Evolutionary conservation across 2,329 filamentous ascomycete genomes (phyloP).

Genomic region (Exserohilum turcica): DNA sequence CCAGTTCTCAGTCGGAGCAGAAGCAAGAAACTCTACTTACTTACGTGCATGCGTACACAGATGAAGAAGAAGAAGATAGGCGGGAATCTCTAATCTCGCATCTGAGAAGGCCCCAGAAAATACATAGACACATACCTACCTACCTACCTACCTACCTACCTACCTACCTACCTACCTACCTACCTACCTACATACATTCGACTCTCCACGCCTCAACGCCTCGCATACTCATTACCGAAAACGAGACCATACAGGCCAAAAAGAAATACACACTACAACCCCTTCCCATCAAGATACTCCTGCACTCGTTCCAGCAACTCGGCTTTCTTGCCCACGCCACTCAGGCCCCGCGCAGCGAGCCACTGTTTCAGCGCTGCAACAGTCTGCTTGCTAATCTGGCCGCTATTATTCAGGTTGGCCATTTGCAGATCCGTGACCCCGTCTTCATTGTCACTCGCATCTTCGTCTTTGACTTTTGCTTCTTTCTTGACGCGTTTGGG

Average conservation of each 20-base stretch:
- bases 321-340: constrained; percentile 42
- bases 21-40: too few relatives aligned
- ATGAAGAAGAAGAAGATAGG: too few relatives aligned
- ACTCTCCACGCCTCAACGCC: background rate
- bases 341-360: constrained; percentile 30
- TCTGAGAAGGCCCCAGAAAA: too few relatives aligned
- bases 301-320: constrained; percentile 46
- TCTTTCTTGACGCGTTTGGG: constrained; percentile 38
- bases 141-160: too few relatives aligned
- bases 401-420: constrained; percentile 50
- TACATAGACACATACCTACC: background rate
- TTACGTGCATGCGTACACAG: too few relatives aligned
- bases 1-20: too few relatives aligned
- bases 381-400: constrained; percentile 51
- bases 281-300: constrained; percentile 44
- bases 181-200: too few relatives aligned
- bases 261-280: constrained; percentile 5
- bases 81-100: too few relatives aligned
- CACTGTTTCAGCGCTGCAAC: constrained; percentile 44
- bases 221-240: background rate
- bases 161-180: too few relatives aligned
- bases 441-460: constrained; percentile 24
- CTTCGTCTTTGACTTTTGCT: constrained; percentile 28
- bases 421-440: constrained; percentile 53
- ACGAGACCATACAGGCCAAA: too few relatives aligned